phyloP scores from a whole-genome alignment of 2,329 filamentous ascomycete genomes.

The Fusarium tjaetaba region DNA sequence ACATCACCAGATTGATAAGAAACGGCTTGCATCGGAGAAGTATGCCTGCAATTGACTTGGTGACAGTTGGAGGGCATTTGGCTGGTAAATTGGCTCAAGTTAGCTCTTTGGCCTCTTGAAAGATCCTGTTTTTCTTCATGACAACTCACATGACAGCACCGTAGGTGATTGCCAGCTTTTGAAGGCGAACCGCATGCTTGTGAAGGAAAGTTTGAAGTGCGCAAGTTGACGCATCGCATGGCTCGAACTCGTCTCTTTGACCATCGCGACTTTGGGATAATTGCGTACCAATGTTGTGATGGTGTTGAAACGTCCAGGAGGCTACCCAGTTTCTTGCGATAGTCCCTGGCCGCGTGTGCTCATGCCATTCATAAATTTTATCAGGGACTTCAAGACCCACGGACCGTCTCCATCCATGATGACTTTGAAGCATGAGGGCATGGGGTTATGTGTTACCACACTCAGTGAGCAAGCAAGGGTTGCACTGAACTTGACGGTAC shows the following conservation, averaged over 20 bases:
- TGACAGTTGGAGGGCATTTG: neutral
- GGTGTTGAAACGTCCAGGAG: neutral
- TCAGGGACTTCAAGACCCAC: neutral
- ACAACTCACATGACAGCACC: neutral
- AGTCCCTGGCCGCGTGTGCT: constrained; percentile 11
- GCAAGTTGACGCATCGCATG: neutral
- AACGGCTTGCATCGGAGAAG: neutral
- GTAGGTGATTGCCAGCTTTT: neutral
- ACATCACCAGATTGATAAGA: constrained; percentile 36
- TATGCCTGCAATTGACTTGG: neutral
- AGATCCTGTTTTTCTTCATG: neutral
- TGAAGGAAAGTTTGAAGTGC: neutral
- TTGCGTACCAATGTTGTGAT: neutral
- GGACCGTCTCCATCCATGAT: constrained; percentile 12
- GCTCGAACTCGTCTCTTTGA: neutral
- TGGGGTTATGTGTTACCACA: constrained; percentile 11
- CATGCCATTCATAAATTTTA: constrained; percentile 13
- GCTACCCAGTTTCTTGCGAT: neutral
- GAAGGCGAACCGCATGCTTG: neutral
- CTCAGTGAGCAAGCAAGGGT: neutral
- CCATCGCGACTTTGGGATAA: neutral
- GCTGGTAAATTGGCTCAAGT: neutral
- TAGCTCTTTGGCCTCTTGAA: neutral
- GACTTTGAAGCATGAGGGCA: neutral
- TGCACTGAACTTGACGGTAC: neutral